Evolutionary conservation across 1,284 basidiomycete species (phyloP).

Genomic region (Sporisorium reilianum): DNA sequence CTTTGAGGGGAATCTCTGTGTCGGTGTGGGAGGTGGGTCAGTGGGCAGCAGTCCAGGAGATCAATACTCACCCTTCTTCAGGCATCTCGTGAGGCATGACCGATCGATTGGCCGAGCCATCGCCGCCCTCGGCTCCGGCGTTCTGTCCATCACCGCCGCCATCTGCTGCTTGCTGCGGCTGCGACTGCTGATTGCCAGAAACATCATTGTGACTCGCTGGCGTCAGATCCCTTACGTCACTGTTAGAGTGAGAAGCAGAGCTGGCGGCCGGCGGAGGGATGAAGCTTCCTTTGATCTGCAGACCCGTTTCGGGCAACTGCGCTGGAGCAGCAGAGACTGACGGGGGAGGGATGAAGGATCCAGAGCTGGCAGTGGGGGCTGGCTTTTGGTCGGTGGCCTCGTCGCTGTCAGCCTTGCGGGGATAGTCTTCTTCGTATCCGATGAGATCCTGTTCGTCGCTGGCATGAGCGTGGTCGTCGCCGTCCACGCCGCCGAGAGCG

Average conservation of each 20-base stretch:
- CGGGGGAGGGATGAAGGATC: conserved; percentile 41
- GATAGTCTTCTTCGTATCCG: conserved; percentile 36
- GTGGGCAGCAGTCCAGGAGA: background rate
- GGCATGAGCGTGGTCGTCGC: conserved; percentile 19
- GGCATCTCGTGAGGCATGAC: conserved; percentile 94
- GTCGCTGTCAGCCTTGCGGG: conserved; percentile 6
- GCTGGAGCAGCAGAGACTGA: conserved; percentile 24
- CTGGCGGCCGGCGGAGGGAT: conserved; percentile 34
- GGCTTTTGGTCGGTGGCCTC: conserved; percentile 11
- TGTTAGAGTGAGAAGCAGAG: conserved; percentile 22
- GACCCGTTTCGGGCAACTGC: conserved; percentile 23
- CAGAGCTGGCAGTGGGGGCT: conserved; percentile 9
- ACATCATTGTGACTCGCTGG: conserved; percentile 30
- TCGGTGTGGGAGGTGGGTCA: background rate
- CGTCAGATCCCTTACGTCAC: conserved; percentile 38
- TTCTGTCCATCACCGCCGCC: conserved; percentile 1
- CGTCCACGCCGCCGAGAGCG: conserved; percentile 27
- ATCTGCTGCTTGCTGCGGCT: conserved; percentile 1
- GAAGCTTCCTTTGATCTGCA: conserved; percentile 52
- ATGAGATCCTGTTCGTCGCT: conserved; percentile 47
- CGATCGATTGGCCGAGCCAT: conserved; percentile 71
- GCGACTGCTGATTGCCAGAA: conserved; percentile 8
- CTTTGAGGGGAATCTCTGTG: background rate
- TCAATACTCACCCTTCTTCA: conserved; percentile 91
- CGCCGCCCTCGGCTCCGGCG: background rate